Conservation (phyloP, 1,284 basidiomycete species). For the Sporisorium iseilematis-ciliati region DNA sequence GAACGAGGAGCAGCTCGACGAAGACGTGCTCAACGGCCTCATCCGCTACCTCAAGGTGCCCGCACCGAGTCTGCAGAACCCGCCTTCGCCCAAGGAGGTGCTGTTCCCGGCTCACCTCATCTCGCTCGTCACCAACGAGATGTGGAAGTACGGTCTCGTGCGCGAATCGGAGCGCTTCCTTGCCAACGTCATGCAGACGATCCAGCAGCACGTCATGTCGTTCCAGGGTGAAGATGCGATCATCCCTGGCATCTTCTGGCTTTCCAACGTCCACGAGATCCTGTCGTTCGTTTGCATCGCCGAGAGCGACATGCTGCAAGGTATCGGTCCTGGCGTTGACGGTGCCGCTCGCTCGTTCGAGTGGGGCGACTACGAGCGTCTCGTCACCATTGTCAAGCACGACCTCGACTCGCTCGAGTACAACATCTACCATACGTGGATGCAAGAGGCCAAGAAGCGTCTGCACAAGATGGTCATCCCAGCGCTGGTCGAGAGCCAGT, state of each 20-base stretch:
- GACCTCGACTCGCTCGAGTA: conserved; percentile 98
- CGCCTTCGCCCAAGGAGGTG: conserved; percentile 94
- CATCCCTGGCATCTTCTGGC: conserved; percentile 96
- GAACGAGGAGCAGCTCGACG: conserved; percentile 89
- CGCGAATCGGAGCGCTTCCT: conserved; percentile 96
- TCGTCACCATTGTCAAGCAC: conserved; percentile 97
- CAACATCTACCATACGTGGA: conserved; percentile 99
- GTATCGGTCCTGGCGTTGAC: conserved; percentile 91
- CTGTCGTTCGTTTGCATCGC: conserved; percentile 98
- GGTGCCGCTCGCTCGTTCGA: conserved; percentile 92
- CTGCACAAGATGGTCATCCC: conserved; percentile 98
- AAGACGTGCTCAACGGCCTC: conserved; percentile 91
- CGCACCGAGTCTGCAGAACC: conserved; percentile 87
- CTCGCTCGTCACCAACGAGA: conserved; percentile 96
- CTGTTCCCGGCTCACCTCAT: conserved; percentile 99
- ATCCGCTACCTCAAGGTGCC: conserved; percentile 94
- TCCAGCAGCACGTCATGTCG: conserved; percentile 95
- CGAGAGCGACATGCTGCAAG: conserved; percentile 97
- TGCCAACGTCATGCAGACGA: conserved; percentile 98
- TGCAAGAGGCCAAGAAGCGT: conserved; percentile 97
- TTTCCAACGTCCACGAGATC: conserved; percentile 99
- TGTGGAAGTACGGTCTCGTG: conserved; percentile 99
- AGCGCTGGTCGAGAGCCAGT: conserved; percentile 96
- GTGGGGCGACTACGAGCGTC: conserved; percentile 95
- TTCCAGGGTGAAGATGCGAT: conserved; percentile 95